phyloP scores from a whole-genome alignment of 228 moss, liverwort and hornwort genomes.

The Sphagnum fallax region DNA sequence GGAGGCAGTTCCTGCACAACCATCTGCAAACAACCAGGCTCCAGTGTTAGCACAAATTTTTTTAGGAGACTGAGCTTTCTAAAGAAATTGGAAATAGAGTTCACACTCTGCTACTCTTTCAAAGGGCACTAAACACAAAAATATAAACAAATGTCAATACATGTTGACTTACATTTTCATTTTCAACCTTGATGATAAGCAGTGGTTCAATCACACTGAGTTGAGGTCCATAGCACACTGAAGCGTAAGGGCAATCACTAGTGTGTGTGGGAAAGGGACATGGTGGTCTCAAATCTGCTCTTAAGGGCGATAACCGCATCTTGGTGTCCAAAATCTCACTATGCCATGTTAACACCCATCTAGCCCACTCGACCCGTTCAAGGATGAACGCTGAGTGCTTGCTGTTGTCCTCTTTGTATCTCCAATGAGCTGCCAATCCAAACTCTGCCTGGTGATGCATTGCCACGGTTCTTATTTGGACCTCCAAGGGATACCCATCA shows the following conservation, averaged over 20 bases:
- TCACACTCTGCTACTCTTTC: too few species aligned
- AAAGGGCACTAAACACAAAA: too few species aligned
- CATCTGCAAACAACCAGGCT: constrained; percentile 42
- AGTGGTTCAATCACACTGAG: constrained; percentile 66
- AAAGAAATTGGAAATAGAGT: too few species aligned
- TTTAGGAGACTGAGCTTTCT: too few species aligned
- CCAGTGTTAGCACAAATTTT: too few species aligned
- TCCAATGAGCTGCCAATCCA: constrained; percentile 95
- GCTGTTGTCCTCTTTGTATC: constrained; percentile 83
- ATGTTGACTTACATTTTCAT: constrained; percentile 57
- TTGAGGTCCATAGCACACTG: constrained; percentile 44
- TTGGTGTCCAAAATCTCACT: constrained; percentile 91
- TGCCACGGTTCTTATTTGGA: constrained; percentile 82
- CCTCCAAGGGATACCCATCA: constrained; percentile 83
- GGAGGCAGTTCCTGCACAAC: constrained; percentile 68
- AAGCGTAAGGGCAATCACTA: constrained; percentile 61
- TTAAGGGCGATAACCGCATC: constrained; percentile 54
- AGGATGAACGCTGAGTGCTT: constrained; percentile 69
- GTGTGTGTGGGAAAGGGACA: constrained; percentile 81
- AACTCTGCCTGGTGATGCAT: constrained; percentile 98
- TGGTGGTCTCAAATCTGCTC: constrained; percentile 67
- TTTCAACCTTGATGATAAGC: constrained; percentile 73
- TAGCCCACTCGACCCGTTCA: constrained; percentile 91
- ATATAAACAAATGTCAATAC: too few species aligned
- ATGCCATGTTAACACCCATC: constrained; percentile 96